phyloP scores from a whole-genome alignment of 208 protist species.

The Pavlovales sp. region DNA sequence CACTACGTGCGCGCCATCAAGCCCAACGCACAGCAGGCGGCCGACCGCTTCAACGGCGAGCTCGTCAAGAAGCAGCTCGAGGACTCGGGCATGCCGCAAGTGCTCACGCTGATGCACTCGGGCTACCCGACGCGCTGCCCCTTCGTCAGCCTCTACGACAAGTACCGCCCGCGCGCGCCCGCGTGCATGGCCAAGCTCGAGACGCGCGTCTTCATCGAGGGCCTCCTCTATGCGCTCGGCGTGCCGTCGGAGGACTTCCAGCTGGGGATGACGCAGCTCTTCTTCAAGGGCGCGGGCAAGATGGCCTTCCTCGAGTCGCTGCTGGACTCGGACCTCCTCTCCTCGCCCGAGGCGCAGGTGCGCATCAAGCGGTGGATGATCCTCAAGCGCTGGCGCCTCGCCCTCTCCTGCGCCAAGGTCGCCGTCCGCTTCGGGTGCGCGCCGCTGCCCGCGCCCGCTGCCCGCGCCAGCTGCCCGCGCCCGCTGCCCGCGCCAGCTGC shows the following conservation, averaged over 20 bases:
- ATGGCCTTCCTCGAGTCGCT: constrained; percentile 29
- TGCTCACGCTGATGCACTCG: constrained; percentile 5
- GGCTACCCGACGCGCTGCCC: constrained; percentile 29
- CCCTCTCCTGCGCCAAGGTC: background rate
- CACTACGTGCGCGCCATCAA: background rate
- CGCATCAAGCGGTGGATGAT: background rate
- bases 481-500: no score
- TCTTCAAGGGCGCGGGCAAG: constrained; percentile 34
- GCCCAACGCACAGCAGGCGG: constrained; percentile 13
- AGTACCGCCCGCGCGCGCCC: constrained; percentile 15
- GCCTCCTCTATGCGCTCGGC: constrained; percentile 11
- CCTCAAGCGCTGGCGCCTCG: background rate
- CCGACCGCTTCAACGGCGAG: background rate
- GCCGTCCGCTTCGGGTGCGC: background rate
- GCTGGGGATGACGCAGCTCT: constrained; percentile 15
- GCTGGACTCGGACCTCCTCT: background rate
- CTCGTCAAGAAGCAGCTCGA: constrained; percentile 26
- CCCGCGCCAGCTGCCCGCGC: no score
- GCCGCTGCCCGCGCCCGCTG: no score
- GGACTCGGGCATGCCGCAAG: constrained; percentile 37
- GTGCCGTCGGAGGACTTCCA: constrained; percentile 9
- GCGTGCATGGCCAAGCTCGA: background rate
- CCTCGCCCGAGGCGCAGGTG: no score
- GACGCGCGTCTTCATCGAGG: background rate
- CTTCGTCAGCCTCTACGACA: background rate